Base-by-base conservation (phyloP, 2,329 filamentous ascomycete genomes). In the Scedosporium dehoogii region DNA sequence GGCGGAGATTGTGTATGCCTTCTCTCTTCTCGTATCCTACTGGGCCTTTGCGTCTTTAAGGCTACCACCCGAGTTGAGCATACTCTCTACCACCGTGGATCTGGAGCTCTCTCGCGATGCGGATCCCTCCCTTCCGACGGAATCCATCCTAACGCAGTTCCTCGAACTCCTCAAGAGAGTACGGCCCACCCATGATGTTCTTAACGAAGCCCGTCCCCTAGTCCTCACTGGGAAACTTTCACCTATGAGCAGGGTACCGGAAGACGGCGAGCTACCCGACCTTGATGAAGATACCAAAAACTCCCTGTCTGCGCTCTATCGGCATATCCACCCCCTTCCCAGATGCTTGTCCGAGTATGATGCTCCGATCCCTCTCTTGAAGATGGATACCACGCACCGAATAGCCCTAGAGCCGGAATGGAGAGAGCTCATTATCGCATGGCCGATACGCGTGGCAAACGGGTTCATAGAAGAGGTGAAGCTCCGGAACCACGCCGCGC, bases 31-130 rank as follows among this genome's bases (percentile, higher is more conserved):
- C 14, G 65, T 66, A 1, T 63, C 64, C 21, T 65, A 64, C 29
- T 67, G 66, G 66, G 63, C 65, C 0, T 65, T 67, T 41, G 66
- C 64, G 3, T 66, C 66, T 1, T 55, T 53, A 6, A 64, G 57
- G 5, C 56, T 67, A 7, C 65, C 66, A 0, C 46, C 58, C 1
- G 58, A 63, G 5, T 48, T 67, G 7, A 62, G 61, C 44, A 65
- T 66, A 3, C 25, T 67, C 14, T 51, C 59, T 4, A 58, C 27
- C 4, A 56, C 62, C 6, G 25, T 27, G 18, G 58, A 48, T 18
- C 53, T 56, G 18, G 38, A 18, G 21, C 44, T 29, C 27, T 21
- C 42, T 44, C 38, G 16, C 4, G 18, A 27, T 14, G 16, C 58
- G 5, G 41, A 23, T 9, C 21, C 18, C 14, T 46, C 38, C 41